Evolutionary conservation across 352 stramenopile genomes (phyloP).

Genomic region (Plasmopara muralis): DNA sequence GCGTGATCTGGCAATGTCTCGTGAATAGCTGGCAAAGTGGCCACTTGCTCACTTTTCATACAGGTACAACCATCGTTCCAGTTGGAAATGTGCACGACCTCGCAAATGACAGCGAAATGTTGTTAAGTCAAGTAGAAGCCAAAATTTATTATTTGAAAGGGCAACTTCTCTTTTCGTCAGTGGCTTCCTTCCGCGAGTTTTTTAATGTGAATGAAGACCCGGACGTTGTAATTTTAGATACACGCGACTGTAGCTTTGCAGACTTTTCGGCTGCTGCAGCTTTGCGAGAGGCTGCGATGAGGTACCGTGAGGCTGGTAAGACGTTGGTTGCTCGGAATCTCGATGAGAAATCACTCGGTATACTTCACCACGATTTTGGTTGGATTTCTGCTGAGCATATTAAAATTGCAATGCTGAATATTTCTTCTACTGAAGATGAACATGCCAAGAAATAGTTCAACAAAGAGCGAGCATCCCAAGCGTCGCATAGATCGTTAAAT

Average conservation of each 20-base stretch:
- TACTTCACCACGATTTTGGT: conserved; percentile 51
- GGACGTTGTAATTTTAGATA: conserved; percentile 64
- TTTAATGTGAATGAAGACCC: conserved; percentile 68
- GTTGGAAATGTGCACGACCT: conserved; percentile 23
- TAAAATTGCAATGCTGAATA: conserved; percentile 16
- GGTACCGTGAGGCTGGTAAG: conserved; percentile 72
- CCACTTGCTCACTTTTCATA: conserved; percentile 33
- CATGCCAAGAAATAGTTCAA: conserved; percentile 16
- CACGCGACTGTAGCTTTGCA: conserved; percentile 58
- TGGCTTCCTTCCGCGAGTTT: conserved; percentile 68
- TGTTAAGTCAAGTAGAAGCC: conserved; percentile 28
- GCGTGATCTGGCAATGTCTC: conserved; percentile 78
- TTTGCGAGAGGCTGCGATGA: conserved; percentile 61
- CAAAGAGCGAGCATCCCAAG: conserved; percentile 18
- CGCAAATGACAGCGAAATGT: conserved; percentile 25
- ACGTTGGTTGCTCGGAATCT: conserved; percentile 61
- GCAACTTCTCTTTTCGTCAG: conserved; percentile 76
- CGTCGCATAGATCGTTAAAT: conserved; percentile 21
- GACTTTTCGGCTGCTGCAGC: conserved; percentile 84
- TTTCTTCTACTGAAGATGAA: conserved; percentile 17
- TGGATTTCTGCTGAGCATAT: conserved; percentile 42
- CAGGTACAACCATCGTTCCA: conserved; percentile 26
- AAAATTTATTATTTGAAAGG: conserved; percentile 75
- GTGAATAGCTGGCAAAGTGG: conserved; percentile 81
- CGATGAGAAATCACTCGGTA: conserved; percentile 41